Conservation (phyloP, 768 basidiomycete genomes). For the Lactarius tabidus region DNA sequence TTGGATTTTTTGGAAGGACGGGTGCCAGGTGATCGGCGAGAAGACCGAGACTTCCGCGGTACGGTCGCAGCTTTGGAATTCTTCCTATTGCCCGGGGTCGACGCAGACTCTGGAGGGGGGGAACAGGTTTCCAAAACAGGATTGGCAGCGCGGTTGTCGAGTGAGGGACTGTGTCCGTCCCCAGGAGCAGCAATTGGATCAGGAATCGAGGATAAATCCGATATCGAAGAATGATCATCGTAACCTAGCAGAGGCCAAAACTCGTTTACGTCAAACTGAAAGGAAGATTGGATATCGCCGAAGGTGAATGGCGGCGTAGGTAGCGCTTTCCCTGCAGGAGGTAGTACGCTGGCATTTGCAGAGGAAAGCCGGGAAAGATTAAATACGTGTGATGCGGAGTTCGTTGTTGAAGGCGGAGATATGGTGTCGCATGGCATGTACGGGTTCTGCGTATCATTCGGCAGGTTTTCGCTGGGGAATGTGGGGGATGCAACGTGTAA, state of each 20-base stretch:
- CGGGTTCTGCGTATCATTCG: neutral
- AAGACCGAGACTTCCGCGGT: neutral
- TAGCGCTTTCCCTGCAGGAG: neutral
- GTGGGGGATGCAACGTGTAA: neutral
- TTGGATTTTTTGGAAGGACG: constrained; percentile 11
- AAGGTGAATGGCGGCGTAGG: constrained; percentile 5
- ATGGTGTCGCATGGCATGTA: neutral
- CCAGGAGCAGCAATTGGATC: neutral
- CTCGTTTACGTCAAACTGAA: neutral
- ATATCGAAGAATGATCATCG: neutral
- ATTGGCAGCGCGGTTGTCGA: neutral
- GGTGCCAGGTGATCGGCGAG: neutral
- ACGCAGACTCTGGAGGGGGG: neutral
- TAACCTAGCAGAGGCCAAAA: neutral
- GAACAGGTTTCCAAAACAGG: neutral
- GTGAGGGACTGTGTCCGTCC: neutral
- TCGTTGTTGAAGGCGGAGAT: neutral
- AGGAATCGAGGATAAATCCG: neutral
- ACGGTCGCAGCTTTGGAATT: neutral
- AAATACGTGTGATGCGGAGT: neutral
- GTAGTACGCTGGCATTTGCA: neutral
- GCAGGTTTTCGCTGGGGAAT: neutral
- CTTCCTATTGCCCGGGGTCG: neutral
- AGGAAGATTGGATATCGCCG: constrained; percentile 2
- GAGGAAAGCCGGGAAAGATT: constrained; percentile 10